Base-by-base conservation (phyloP, 352 stramenopile species). In the Aphanomyces stellatus region DNA sequence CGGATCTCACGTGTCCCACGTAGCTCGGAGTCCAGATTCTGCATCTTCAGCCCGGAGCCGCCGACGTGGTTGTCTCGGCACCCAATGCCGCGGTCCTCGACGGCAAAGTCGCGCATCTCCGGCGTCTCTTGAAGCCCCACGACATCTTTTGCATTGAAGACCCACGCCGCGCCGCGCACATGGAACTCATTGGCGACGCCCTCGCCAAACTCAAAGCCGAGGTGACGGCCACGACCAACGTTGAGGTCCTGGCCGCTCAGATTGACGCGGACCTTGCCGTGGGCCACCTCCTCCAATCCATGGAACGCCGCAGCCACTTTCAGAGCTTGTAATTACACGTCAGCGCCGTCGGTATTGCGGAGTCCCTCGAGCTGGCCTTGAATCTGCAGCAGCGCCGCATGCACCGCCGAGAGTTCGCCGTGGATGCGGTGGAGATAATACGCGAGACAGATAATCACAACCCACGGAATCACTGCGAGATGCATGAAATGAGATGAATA, bases 381-480 rank as follows among this genome's bases (percentile, higher is more conserved):
- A n/a, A 57, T n/a, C 7, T 57, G 25, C 30, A 15, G 49, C 49
- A 57, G 49, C 27, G 49, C 19, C 27, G 19, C 30, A 30, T 57
- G 49, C 0, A 57, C 33, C 6, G 19, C 49, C 1, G 30, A 15
- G 17, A 57, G 33, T 13, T 57, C 49, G 19, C 17, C 10, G 46
- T 67, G 60, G 22, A 67, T 51, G 4, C 33, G 27, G 22, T 57
- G 35, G 10, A 67, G 25, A 41, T 67, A 67, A 4, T 57, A 15
- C 10, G 15, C 60, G 27, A 67, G 49, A 11, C 57, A 37, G 8
- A 56, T 37, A 13, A 67, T 51, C 13, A 67, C 60, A 19, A 53
- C 7, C 60, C 60, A 67, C 17, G 60, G 60, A 60, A 67, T 57
- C 41, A 67, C 60, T 67, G 57, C 15, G 56, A 51, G 11, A 37